Evolutionary conservation across 2,329 filamentous ascomycete species (phyloP).

Genomic region (Aspergillus oerlinghausenensis): DNA sequence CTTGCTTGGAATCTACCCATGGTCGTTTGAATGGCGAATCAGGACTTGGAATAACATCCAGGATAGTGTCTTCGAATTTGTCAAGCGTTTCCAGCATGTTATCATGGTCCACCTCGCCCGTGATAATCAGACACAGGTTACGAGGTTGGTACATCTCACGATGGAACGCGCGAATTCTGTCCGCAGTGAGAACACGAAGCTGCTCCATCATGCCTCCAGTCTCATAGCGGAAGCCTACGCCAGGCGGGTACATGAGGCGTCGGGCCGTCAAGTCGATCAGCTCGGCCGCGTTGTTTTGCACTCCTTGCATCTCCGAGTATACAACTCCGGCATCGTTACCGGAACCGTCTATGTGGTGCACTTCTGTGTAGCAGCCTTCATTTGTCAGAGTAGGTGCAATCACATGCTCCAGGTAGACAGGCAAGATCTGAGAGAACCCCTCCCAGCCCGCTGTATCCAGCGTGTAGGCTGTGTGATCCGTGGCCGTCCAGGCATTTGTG

Average conservation of each 20-base stretch:
- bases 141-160: slow-evolving; percentile 97
- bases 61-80: slow-evolving; percentile 80
- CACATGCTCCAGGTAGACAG: slow-evolving; percentile 92
- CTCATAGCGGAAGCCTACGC: slow-evolving; percentile 91
- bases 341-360: slow-evolving; percentile 89
- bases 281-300: slow-evolving; percentile 78
- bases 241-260: slow-evolving; percentile 78
- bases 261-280: slow-evolving; percentile 83
- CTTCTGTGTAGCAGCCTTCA: slow-evolving; percentile 88
- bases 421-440: slow-evolving; percentile 89
- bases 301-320: slow-evolving; percentile 97
- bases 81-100: slow-evolving; percentile 78
- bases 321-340: slow-evolving; percentile 96
- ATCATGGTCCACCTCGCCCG: slow-evolving; percentile 83
- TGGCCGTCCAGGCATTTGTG: slow-evolving; percentile 96
- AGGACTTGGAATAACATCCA: slow-evolving; percentile 72
- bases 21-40: slow-evolving; percentile 76
- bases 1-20: slow-evolving; percentile 83
- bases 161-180: slow-evolving; percentile 92
- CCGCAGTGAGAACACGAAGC: slow-evolving; percentile 75
- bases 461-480: slow-evolving; percentile 94
- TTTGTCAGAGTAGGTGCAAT: slow-evolving; percentile 89
- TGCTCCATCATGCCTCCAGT: slow-evolving; percentile 97
- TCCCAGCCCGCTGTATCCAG: slow-evolving; percentile 95
- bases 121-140: slow-evolving; percentile 84